Evolutionary conservation across 345 rosid genomes (phyloP), one percentile per base, ranked within the genome.

Genomic region (Syzygium aqueum): DNA sequence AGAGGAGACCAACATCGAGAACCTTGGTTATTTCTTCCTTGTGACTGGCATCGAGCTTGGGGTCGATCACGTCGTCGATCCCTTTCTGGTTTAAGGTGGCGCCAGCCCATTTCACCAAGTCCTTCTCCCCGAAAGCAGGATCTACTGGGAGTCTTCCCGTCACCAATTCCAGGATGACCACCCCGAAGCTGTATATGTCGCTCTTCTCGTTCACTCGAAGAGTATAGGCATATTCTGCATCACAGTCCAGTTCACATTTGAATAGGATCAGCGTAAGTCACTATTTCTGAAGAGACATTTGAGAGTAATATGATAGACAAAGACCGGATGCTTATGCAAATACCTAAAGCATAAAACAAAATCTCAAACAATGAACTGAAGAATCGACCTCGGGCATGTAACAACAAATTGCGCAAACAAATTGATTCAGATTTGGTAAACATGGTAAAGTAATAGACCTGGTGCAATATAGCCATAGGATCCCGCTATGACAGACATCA

Each of bases 391-490:
- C 49, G 13, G 23, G 37, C 27, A 73, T 19, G 27, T 5, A 21
- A 33, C 49, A 3, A 43, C 10, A 37, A 21, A 37, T 73, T 19
- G 49, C 49, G 14, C 82, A 73, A 10, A 21, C 49, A 2, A 73
- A 73, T 10, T 19, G 49, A 53, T 33, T 37, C 11, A 0, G 12
- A 17, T 53, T 84, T 16, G n/a, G 2, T 51, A 27, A 53, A 19
- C 61, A 14, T 27, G 30, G 43, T 28, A 8, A 49, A 40, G 15
- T 8, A 84, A 51, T 22, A 23, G 61, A 97, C 99, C 99, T 93
- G 99, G 99, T 88, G 99, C 99, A 90, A 97, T 96, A 88, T 97
- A 97, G 83, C 99, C 98, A 46, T 94, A 96, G 33, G 99, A 96
- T 87, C 99, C 99, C 0, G 98, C 97, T 49, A 97, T 91, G 14